These are phyloP conservation scores for Rhododendron ovatum DNA, from an alignment of 148 eudicot genomes.

Conservation along the genomic window DNA sequence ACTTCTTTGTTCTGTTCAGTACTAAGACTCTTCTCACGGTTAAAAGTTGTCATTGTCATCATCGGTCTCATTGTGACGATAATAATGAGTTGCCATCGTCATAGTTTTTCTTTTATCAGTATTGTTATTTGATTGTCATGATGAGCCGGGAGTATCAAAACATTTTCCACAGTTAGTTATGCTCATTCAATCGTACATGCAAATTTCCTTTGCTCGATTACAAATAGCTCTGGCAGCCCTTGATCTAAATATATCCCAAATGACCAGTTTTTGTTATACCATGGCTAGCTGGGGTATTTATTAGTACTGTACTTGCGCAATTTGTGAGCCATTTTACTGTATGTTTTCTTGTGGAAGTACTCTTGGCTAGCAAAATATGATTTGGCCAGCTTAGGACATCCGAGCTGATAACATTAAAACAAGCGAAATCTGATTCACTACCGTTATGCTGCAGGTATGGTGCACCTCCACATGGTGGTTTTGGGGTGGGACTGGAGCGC, in stretches of 20 bases:
- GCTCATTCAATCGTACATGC: background rate
- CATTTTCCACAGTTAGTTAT: background rate
- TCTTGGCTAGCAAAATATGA: too few species aligned
- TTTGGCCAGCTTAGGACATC: too few species aligned
- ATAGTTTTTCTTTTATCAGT: too few species aligned
- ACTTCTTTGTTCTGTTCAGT: background rate
- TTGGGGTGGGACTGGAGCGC: slow-evolving; percentile 91
- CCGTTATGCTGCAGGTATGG: slow-evolving; percentile 55
- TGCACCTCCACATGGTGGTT: slow-evolving; percentile 92
- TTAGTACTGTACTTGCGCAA: too few species aligned
- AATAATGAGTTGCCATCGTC: background rate
- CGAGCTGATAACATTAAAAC: background rate
- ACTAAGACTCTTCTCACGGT: background rate
- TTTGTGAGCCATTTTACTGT: too few species aligned
- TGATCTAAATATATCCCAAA: too few species aligned
- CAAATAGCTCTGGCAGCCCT: too few species aligned
- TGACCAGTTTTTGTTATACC: too few species aligned
- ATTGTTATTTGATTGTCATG: background rate
- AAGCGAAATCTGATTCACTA: background rate
- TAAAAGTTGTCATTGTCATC: too few species aligned
- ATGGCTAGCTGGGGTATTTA: too few species aligned
- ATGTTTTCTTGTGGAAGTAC: too few species aligned
- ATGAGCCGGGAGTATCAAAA: background rate
- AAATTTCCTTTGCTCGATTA: background rate
- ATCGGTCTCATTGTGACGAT: background rate